Conservation (phyloP, 2,329 filamentous ascomycete genomes). For the Plectosphaerella sp. region DNA sequence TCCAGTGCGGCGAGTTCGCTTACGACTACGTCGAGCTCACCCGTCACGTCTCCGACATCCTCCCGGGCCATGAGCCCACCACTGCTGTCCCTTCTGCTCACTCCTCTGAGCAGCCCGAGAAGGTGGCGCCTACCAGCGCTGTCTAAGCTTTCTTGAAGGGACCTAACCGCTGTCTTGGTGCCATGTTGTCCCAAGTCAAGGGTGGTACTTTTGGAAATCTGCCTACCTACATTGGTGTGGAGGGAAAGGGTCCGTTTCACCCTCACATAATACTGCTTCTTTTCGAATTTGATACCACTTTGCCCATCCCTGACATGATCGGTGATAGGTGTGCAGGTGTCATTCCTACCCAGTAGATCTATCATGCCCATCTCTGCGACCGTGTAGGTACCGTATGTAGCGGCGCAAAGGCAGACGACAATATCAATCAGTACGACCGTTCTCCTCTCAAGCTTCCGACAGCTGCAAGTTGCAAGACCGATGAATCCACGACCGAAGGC, state of each 20-base stretch:
- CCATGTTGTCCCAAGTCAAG: neutral
- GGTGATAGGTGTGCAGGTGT: neutral
- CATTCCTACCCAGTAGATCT: neutral
- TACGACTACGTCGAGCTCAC: conserved; percentile 76
- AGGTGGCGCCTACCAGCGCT: conserved; percentile 3
- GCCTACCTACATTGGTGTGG: neutral
- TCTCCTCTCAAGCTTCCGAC: too few relatives aligned
- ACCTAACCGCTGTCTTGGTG: too few relatives aligned
- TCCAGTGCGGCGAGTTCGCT: conserved; percentile 76
- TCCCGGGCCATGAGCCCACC: conserved; percentile 4
- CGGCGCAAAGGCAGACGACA: too few relatives aligned
- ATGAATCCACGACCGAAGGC: too few relatives aligned
- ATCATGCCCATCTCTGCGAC: too few relatives aligned
- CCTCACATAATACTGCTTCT: too few relatives aligned
- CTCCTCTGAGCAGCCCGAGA: conserved; percentile 10
- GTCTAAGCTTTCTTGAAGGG: neutral
- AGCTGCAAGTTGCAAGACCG: too few relatives aligned
- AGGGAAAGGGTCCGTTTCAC: too few relatives aligned
- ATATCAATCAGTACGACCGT: too few relatives aligned
- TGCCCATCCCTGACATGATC: neutral
- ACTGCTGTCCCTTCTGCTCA: conserved; percentile 7
- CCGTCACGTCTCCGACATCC: conserved; percentile 53
- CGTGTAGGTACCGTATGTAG: too few relatives aligned
- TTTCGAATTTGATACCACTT: neutral
- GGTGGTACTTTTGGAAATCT: neutral